Base-by-base conservation (phyloP, 2,329 filamentous ascomycete species). In the Pezicula radicicola region DNA sequence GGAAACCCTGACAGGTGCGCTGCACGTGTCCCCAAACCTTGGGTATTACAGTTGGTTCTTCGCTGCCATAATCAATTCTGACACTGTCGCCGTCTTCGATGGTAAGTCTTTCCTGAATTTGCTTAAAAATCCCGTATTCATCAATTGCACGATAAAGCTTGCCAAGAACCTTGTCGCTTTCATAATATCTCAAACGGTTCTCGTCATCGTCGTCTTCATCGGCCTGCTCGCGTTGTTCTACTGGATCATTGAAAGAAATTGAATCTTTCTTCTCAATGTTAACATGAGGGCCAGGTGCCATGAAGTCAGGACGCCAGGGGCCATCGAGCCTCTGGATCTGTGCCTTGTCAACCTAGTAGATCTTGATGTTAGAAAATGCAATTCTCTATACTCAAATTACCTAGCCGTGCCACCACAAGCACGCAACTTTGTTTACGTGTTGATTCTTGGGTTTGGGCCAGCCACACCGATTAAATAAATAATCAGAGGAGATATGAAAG, bases 121-220 rank as follows among this genome's bases (percentile, higher is more conserved):
- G 55, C 4, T 51, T 46, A 25, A 70, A 86, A 41, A 92, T 87
- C 48, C 78, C 76, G 43, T 76, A 75, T 66, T 94, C 89, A 59
- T 95, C 83, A 10, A 95, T 84, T 0, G 76, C 79, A 2, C 88
- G 81, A 63, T 88, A 94, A 0, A 95, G 72, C 4, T 76, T 68
- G 0, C 90, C 90, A 0, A 94, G 76, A 0, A 87, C 74, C 58
- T 89, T 90, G 0, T 81, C 60, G 2, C 86, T 91, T 30, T 68
- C 69, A 65, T 94, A 92, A 63, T 84, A 93, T 3, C 69, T 72
- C 5, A 72, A 69, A 54, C 75, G 70, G 3, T 73, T 72, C 1
- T 70, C 68, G 3, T 73, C 69, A 8, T 74, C 68, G n/a, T 78
- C 72, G 4, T 77, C 73, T 6, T 80, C 72, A 19, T 77, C 72